Percentiles rank a stretch among this genome's conserved stretches.
Evolutionary conservation across 345 rosid species (phyloP).

Genomic region (Gossypium longicalyx): DNA sequence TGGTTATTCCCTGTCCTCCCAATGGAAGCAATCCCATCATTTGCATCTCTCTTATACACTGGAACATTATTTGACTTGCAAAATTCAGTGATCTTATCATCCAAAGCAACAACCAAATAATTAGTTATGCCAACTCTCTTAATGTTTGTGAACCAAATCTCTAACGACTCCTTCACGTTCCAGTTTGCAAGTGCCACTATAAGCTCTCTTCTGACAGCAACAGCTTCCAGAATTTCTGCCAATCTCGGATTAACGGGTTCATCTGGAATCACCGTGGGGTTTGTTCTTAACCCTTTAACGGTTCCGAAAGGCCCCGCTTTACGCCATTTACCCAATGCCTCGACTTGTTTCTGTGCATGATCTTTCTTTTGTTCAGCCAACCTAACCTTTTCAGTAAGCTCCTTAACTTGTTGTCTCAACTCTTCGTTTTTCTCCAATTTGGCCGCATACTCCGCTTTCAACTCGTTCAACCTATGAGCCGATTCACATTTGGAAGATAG

Average conservation of each 20-base stretch:
- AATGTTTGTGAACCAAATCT: constrained; percentile 82
- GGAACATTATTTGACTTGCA: constrained; percentile 77
- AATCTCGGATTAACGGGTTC: constrained; percentile 48
- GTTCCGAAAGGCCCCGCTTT: constrained; percentile 49
- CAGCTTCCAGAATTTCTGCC: constrained; percentile 55
- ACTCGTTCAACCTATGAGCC: constrained; percentile 31
- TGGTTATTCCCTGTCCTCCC: constrained; percentile 82
- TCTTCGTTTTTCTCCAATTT: constrained; percentile 29
- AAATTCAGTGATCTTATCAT: constrained; percentile 58
- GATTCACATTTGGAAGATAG: constrained; percentile 27
- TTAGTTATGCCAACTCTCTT: constrained; percentile 68
- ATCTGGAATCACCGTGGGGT: constrained; percentile 42
- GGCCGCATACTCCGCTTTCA: constrained; percentile 29
- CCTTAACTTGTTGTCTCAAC: constrained; percentile 35
- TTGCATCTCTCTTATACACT: constrained; percentile 71
- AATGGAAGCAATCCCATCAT: constrained; percentile 58
- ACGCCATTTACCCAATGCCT: constrained; percentile 32
- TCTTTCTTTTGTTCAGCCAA: constrained; percentile 38
- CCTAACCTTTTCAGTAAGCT: constrained; percentile 35
- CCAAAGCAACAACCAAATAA: constrained; percentile 77
- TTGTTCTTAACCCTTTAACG: constrained; percentile 40
- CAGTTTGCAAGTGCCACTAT: constrained; percentile 90
- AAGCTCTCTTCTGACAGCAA: constrained; percentile 67
- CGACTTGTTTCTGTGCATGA: constrained; percentile 40
- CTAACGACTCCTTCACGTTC: constrained; percentile 60